Evolutionary conservation across 106 monocot species (phyloP), one percentile per base, ranked within the genome.

Genomic region (Dioscorea zingiberensis): DNA sequence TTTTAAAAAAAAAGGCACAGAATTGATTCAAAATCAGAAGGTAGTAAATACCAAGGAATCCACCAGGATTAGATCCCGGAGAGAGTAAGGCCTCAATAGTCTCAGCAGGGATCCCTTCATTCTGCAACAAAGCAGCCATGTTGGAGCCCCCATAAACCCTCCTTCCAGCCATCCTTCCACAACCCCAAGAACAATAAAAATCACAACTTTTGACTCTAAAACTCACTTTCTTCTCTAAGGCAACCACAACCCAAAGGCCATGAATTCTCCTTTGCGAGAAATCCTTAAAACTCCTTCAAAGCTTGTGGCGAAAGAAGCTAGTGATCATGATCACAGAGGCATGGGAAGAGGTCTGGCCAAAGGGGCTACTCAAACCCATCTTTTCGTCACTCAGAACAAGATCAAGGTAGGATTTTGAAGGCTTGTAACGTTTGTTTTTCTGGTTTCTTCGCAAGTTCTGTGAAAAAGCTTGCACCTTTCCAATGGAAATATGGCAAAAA

Each of bases 221-320:
- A 38, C 38, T 38, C 38, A 8, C 38, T 38, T 38, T 38, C 38
- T 10, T 38, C 4, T 38, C 10, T 38, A 38, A 38, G 38, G 38
- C 38, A 38, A 38, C 38, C 38, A 38, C 45, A 46, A 47, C 6
- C 30, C 10, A 64, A 44, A n/a, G 23, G 15, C 32, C 59, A 71
- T 65, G 57, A 8, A 25, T 49, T 54, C 19, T 60, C 22, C 17
- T 17, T 21, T n/a, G 26, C 1, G 46, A 30, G 17, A 21, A 69
- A 48, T 0, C 19, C 6, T 18, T 14, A 18, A 13, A 10, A 44
- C 28, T 1, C 2, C 15, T 55, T 62, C 60, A 76, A 26, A 73
- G 60, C 75, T 84, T 84, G 65, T 88, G 87, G 58, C 80, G 77
- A 65, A 84, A 88, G 72, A 84, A 83, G 78, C 88, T 88, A 44